A percentile compares a stretch with the other conserved stretches of the same genome.
These are phyloP conservation scores for Raffaelea albimanens DNA, from an alignment of 2,329 filamentous ascomycete species.

Conservation along the genomic window DNA sequence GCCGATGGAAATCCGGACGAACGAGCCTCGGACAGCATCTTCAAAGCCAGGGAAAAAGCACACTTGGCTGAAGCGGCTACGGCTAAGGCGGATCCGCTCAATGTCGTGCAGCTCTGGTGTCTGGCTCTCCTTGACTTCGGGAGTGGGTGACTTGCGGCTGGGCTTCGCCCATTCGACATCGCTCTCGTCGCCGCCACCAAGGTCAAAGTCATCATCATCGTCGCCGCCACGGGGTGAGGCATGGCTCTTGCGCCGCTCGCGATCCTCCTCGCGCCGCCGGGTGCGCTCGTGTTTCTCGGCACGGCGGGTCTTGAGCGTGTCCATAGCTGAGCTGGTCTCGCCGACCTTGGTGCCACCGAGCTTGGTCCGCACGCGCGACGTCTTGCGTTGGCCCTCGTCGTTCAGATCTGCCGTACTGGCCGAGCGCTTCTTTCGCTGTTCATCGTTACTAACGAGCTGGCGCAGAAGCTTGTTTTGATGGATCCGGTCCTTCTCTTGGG, in stretches of 20 bases:
- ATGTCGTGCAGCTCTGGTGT: slow-evolving; percentile 71
- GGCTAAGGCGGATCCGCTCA: slow-evolving; percentile 73
- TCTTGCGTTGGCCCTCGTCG: slow-evolving; percentile 68
- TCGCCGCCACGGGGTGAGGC: slow-evolving; percentile 22
- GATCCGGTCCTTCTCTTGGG: slow-evolving; percentile 70
- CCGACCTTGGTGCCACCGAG: slow-evolving; percentile 56
- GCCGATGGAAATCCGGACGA: slow-evolving; percentile 74
- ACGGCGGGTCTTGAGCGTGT: slow-evolving; percentile 52
- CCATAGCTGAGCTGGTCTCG: slow-evolving; percentile 64
- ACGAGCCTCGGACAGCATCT: slow-evolving; percentile 71
- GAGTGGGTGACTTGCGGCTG: slow-evolving; percentile 36
- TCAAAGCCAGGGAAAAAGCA: slow-evolving; percentile 93
- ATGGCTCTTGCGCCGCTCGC: slow-evolving; percentile 46
- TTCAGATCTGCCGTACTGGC: slow-evolving; percentile 71
- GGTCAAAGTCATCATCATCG: slow-evolving; percentile 30
- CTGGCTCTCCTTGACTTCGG: slow-evolving; percentile 52
- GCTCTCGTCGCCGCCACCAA: slow-evolving; percentile 60
- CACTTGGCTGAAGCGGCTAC: slow-evolving; percentile 78
- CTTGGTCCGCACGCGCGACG: slow-evolving; percentile 60
- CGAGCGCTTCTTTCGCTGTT: slow-evolving; percentile 66
- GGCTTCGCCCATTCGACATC: slow-evolving; percentile 67
- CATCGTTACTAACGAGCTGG: slow-evolving; percentile 60
- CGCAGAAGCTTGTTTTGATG: slow-evolving; percentile 76
- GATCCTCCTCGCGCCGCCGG: slow-evolving; percentile 53
- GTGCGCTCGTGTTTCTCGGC: slow-evolving; percentile 57